Conservation (phyloP, 129 eudicot species). For the Cynara cardunculus region DNA sequence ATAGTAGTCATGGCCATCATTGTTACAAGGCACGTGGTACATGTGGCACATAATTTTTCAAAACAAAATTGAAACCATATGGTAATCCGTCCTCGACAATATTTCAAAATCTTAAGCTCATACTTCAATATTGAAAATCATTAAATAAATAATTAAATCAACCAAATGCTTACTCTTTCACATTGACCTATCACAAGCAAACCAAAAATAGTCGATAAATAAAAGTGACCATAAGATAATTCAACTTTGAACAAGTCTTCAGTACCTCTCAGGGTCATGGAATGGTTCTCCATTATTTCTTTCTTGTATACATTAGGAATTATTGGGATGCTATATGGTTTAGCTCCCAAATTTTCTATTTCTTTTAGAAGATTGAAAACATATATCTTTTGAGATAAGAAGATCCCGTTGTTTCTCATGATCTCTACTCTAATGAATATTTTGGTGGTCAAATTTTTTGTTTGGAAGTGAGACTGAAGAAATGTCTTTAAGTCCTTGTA, state of each 20-base stretch:
- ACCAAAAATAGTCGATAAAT: not conserved
- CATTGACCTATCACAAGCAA: not conserved
- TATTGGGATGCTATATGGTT: not conserved
- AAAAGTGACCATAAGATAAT: not conserved
- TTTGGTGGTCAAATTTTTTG: not conserved
- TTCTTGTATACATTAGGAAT: not conserved
- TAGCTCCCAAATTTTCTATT: not conserved
- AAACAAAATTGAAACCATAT: not conserved
- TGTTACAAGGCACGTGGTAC: not conserved
- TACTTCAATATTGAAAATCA: not conserved
- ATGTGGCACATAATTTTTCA: not conserved
- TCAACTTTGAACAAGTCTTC: not conserved
- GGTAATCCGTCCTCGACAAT: not conserved
- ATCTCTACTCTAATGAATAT: not conserved
- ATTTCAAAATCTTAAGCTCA: not conserved
- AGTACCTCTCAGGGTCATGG: not conserved
- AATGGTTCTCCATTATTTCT: not conserved
- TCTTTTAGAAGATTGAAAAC: not conserved
- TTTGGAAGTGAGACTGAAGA: not conserved
- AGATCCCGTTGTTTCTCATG: not conserved
- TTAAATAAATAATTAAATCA: too few species aligned
- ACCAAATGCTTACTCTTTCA: not conserved
- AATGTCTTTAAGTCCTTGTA: not conserved
- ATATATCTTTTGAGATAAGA: not conserved
- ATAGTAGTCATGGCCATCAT: not conserved